Evolutionary conservation across 108 stramenopile genomes (phyloP).

Genomic region (Nitzschia sp.): DNA sequence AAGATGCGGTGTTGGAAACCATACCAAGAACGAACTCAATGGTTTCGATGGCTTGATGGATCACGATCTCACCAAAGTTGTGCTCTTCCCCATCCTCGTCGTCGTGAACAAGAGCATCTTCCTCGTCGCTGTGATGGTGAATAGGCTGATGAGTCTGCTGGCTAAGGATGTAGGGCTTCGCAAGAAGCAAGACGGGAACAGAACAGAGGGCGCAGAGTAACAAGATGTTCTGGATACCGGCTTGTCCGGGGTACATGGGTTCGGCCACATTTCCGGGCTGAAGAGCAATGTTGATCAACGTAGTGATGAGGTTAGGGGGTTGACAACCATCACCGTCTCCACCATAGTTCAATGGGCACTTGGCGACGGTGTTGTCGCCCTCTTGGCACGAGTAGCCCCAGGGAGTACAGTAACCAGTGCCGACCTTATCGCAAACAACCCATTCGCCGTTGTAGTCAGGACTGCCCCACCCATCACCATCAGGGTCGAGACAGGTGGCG

Average conservation of each 20-base stretch:
- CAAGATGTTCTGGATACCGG: slow-evolving; percentile 81
- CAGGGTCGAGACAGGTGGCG: slow-evolving; percentile 87
- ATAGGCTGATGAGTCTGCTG: slow-evolving; percentile 42
- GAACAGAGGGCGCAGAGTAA: slow-evolving; percentile 87
- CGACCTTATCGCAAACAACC: slow-evolving; percentile 56
- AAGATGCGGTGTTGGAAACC: slow-evolving; percentile 99
- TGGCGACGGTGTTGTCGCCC: slow-evolving; percentile 54
- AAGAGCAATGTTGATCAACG: slow-evolving; percentile 97
- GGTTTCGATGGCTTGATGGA: slow-evolving; percentile 98
- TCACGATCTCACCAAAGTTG: slow-evolving; percentile 89
- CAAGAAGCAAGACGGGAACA: slow-evolving; percentile 93
- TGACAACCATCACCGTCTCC: slow-evolving; percentile 95
- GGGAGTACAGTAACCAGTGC: slow-evolving; percentile 76
- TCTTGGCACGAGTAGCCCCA: slow-evolving; percentile 79
- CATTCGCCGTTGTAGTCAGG: slow-evolving; percentile 73
- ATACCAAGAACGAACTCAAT: slow-evolving; percentile 99
- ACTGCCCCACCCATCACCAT: slow-evolving; percentile 68
- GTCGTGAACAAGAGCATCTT: slow-evolving; percentile 48
- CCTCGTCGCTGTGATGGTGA: slow-evolving; percentile 54
- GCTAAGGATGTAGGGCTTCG: slow-evolving; percentile 89
- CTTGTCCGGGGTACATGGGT: slow-evolving; percentile 94
- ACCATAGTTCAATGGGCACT: slow-evolving; percentile 92
- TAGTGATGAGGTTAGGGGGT: slow-evolving; percentile 96
- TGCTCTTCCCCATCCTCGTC: slow-evolving; percentile 81
- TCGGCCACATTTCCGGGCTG: slow-evolving; percentile 92